These are phyloP conservation scores for Rhododendron ovatum DNA, from an alignment of 148 eudicot species.

Conservation along the genomic window DNA sequence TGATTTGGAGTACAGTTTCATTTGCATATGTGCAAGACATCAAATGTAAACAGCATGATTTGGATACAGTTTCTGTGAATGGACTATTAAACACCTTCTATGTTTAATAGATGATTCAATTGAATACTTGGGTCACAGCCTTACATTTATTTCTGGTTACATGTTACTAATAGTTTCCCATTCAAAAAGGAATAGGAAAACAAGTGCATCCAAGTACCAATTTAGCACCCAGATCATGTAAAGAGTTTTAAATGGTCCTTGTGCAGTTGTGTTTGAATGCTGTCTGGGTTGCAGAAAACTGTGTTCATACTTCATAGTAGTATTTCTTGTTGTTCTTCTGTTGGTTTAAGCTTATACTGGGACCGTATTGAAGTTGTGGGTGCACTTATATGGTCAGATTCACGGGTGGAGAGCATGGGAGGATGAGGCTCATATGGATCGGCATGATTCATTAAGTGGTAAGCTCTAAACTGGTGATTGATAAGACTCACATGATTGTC, in stretches of 20 bases:
- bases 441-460: constrained; percentile 60
- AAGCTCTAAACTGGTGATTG: constrained; percentile 20
- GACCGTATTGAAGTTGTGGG: background rate
- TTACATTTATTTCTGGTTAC: background rate
- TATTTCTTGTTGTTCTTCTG: background rate
- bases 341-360: background rate
- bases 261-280: background rate
- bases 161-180: background rate
- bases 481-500: constrained; percentile 1
- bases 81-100: background rate
- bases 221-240: background rate
- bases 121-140: background rate
- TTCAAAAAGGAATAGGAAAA: background rate
- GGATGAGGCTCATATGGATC: constrained; percentile 78
- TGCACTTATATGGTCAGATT: constrained; percentile 38
- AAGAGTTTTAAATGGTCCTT: constrained; percentile 4
- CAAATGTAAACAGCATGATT: background rate
- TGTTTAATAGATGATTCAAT: background rate
- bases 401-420: constrained; percentile 92
- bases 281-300: background rate
- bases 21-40: background rate
- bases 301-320: background rate
- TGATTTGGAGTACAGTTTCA: background rate
- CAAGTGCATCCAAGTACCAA: background rate
- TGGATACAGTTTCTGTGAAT: background rate